phyloP scores from a whole-genome alignment of 495 filamentous ascomycete species.

The Aspergillus taichungensis region DNA sequence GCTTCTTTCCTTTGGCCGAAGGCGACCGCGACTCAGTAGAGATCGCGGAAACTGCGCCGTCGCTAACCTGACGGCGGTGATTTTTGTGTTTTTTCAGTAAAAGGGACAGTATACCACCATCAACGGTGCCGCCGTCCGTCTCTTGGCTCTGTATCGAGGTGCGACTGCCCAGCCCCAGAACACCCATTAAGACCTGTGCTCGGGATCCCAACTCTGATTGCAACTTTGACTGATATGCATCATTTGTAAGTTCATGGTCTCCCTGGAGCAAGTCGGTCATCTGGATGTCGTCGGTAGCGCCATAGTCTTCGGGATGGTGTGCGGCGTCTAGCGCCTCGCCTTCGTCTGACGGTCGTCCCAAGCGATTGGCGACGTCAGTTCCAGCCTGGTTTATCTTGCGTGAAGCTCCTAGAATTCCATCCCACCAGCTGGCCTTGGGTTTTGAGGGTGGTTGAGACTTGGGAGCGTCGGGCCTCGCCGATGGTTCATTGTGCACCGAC shows the following conservation, averaged over 20 bases:
- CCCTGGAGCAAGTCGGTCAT: constrained; percentile 6
- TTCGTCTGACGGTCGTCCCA: constrained; percentile 6
- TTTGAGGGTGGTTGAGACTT: too few relatives aligned
- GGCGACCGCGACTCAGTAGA: constrained; percentile 11
- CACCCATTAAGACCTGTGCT: constrained; percentile 17
- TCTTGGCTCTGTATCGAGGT: not conserved
- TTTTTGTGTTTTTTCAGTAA: not conserved
- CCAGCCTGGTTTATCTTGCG: too few relatives aligned
- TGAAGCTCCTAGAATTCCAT: too few relatives aligned
- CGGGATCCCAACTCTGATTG: constrained; percentile 12
- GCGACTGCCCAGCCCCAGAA: constrained; percentile 11
- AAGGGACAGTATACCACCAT: not conserved
- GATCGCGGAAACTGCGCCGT: constrained; percentile 8
- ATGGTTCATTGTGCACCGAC: too few relatives aligned
- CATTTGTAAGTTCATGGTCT: constrained; percentile 6
- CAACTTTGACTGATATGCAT: constrained; percentile 10
- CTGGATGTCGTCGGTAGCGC: constrained; percentile 20
- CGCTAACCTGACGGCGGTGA: constrained; percentile 4
- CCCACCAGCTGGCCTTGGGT: too few relatives aligned
- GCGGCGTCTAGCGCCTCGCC: constrained; percentile 16
- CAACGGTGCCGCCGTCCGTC: constrained; percentile 8
- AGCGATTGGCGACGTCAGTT: not conserved
- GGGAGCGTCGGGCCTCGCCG: too few relatives aligned
- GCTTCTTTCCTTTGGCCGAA: constrained; percentile 14
- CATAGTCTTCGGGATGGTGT: constrained; percentile 19